Percentiles rank a stretch among this genome's conserved stretches.
phyloP scores from a whole-genome alignment of 2,329 filamentous ascomycete species.

The Sporothrix luriei region DNA sequence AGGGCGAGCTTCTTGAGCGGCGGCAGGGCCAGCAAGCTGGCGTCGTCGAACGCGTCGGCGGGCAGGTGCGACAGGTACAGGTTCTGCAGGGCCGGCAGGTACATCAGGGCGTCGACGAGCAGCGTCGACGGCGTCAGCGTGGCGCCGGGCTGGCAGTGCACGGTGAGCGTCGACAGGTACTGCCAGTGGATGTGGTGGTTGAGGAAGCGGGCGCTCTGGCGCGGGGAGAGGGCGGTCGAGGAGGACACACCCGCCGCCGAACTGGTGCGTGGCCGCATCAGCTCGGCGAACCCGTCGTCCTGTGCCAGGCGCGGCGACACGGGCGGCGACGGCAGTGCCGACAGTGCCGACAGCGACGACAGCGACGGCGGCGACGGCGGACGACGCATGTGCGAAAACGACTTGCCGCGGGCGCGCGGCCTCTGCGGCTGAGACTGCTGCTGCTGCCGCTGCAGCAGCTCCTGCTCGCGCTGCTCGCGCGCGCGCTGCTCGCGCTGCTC shows the following conservation, averaged over 20 bases:
- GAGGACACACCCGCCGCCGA: too few relatives aligned
- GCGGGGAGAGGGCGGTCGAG: conserved; percentile 47
- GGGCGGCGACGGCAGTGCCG: conserved; percentile 25
- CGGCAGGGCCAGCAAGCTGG: conserved; percentile 58
- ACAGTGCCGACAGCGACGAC: too few relatives aligned
- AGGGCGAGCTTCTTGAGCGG: conserved; percentile 58
- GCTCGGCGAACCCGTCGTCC: background rate
- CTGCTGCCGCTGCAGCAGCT: background rate
- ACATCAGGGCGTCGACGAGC: conserved; percentile 53
- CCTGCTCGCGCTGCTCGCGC: conserved; percentile 7
- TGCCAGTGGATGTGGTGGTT: conserved; percentile 58
- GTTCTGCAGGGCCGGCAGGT: conserved; percentile 58
- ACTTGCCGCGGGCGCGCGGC: conserved; percentile 26
- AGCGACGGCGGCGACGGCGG: conserved; percentile 27
- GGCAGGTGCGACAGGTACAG: conserved; percentile 63
- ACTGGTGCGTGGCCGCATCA: background rate
- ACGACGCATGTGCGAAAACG: conserved; percentile 28
- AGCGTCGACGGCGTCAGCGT: conserved; percentile 57
- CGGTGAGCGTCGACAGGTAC: conserved; percentile 57
- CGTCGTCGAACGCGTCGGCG: conserved; percentile 59
- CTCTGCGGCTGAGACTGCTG: background rate
- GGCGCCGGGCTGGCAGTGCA: conserved; percentile 62
- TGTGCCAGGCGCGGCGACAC: background rate
- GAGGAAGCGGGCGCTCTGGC: conserved; percentile 43
- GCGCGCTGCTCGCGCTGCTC: conserved; percentile 35